Evolutionary conservation across 2,329 filamentous ascomycete genomes (phyloP).

Genomic region (Talaromyces sp.): DNA sequence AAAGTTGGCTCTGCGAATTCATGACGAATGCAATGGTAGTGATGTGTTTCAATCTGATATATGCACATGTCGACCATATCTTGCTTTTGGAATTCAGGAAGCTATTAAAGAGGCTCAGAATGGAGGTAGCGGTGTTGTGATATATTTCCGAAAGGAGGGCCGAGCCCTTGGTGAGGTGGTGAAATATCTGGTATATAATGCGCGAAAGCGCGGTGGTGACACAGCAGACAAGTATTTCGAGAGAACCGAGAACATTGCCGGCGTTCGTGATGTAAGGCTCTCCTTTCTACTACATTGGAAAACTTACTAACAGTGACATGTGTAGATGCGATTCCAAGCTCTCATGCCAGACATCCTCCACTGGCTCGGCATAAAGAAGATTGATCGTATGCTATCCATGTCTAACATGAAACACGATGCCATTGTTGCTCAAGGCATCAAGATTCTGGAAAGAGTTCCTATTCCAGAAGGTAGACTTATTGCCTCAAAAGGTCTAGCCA

Average conservation of each 20-base stretch:
- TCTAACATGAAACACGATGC: constrained; percentile 66
- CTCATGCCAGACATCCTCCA: constrained; percentile 97
- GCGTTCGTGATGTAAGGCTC: constrained; percentile 65
- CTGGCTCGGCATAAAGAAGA: constrained; percentile 98
- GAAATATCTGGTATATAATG: constrained; percentile 69
- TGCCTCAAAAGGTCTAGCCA: not conserved
- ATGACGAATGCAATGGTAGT: constrained; percentile 88
- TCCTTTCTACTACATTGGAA: too few relatives aligned
- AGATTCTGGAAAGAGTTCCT: constrained; percentile 84
- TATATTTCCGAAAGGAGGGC: constrained; percentile 98
- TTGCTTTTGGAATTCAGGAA: constrained; percentile 96
- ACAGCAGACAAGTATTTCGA: constrained; percentile 68
- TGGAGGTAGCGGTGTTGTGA: constrained; percentile 89
- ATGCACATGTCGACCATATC: constrained; percentile 86
- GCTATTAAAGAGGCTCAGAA: constrained; percentile 95
- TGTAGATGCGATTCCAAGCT: constrained; percentile 90
- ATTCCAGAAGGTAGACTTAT: constrained; percentile 62
- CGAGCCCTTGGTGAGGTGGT: constrained; percentile 92
- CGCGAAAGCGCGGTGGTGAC: constrained; percentile 43
- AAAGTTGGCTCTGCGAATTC: constrained; percentile 77
- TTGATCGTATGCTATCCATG: constrained; percentile 98
- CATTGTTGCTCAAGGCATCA: constrained; percentile 53
- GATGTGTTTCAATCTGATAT: constrained; percentile 98
- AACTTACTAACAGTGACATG: not conserved
- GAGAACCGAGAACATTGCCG: constrained; percentile 95